Evolutionary conservation across 1,139 yeast genomes (phyloP), one percentile per base, ranked within the genome.

Genomic region (Blastobotrys capitulatus): DNA sequence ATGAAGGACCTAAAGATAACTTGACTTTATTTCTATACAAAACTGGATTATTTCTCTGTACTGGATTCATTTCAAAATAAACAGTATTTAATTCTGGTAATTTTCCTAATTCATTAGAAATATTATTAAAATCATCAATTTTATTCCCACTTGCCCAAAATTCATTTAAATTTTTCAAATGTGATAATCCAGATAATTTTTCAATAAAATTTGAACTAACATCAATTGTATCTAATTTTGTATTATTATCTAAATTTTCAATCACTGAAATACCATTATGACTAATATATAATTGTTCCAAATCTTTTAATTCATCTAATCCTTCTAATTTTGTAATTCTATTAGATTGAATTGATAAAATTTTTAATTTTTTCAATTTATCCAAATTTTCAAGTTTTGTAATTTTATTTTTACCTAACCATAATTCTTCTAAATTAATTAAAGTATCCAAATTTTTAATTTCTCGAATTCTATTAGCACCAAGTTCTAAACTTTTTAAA

Each of bases 1-100:
- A 71, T n/a, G 83, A 77, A 0, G 85, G 82, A 1, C 87, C 87
- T 55, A 92, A 72, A 50, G 84, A 77, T 60, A 92, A 72, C 57
- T 78, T 78, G 44, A 94, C 66, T 64, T 92, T 92, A 62, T 95
- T 80, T 61, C 97, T 77, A 64, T 94, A 94, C 42, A 92, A 83
- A 2, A 95, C 82, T 20, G 82, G 81, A 57, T 85, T 85, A 26
- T 78, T 68, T 29, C 72, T 61, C 62, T 92, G 97, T 15, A 94
- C 66, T 1, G 97, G 97, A 60, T 90, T 92, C n/a, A 94, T 92
- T 69, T 94, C 98, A 57, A 94, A 80, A 63, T 94, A 94, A 6
- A 94, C 96, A 0, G 96, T 88, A 51, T 89, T 95, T 50, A 94
- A 72, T 6, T 77, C 74, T 1, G 80, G 78, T 49, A 88, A 71